Evolutionary conservation across 2,329 filamentous ascomycete genomes (phyloP).

Genomic region (Ophiosphaerella narmari): DNA sequence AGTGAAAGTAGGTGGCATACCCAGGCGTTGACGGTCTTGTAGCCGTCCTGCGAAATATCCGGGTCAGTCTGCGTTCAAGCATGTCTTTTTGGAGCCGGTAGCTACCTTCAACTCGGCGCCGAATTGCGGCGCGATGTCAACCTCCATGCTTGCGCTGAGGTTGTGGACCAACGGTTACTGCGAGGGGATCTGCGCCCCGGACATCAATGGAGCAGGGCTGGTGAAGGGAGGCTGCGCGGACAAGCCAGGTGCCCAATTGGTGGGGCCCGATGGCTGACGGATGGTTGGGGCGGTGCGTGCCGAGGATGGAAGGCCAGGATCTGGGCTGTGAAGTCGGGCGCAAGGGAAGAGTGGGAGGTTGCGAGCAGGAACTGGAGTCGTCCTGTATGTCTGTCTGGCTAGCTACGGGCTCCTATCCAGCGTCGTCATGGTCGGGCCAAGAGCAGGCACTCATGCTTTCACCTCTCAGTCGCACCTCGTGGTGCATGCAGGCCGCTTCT

Average conservation of each 20-base stretch:
- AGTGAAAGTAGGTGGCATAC: slow-evolving; percentile 49
- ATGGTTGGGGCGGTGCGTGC: slow-evolving; percentile 33
- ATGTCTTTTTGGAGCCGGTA: slow-evolving; percentile 12
- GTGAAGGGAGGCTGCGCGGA: slow-evolving; percentile 27
- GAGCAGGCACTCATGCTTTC: slow-evolving; percentile 8
- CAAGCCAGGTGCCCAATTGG: slow-evolving; percentile 21
- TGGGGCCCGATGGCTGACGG: slow-evolving; percentile 20
- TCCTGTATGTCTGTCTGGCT: too few relatives aligned
- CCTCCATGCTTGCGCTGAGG: slow-evolving; percentile 65
- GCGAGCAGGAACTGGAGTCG: too few relatives aligned
- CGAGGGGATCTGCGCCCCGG: slow-evolving; percentile 27
- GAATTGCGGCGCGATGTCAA: slow-evolving; percentile 83
- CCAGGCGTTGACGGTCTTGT: slow-evolving; percentile 94
- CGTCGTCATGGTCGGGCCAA: slow-evolving; percentile 2
- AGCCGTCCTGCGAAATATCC: slow-evolving; percentile 73
- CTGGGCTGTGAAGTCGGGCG: slow-evolving; percentile 10
- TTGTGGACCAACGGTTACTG: slow-evolving; percentile 20
- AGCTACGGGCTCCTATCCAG: too few relatives aligned
- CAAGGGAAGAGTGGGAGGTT: neutral
- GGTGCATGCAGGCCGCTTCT: slow-evolving; percentile 22
- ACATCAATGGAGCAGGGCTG: slow-evolving; percentile 13
- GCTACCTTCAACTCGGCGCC: slow-evolving; percentile 90
- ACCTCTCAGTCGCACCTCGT: slow-evolving; percentile 20
- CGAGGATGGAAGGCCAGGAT: slow-evolving; percentile 27
- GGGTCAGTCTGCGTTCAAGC: slow-evolving; percentile 30